A percentile compares a stretch with the other conserved stretches of the same genome.
Evolutionary conservation across 2,329 filamentous ascomycete genomes (phyloP).

Genomic region (Colletotrichum melonis): DNA sequence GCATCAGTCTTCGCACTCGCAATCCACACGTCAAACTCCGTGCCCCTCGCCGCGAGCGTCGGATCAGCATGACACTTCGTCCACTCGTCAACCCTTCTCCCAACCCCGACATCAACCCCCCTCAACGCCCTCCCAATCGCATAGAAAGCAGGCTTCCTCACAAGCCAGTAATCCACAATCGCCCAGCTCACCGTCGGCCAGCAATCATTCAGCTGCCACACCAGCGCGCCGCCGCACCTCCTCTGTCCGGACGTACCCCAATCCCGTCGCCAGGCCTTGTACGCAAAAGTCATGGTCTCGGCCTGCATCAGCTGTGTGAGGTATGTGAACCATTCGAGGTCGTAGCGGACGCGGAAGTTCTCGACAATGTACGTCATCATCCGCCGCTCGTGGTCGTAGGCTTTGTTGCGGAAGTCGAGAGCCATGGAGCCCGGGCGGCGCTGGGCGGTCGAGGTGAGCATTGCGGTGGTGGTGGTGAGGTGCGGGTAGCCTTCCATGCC

Average conservation of each 20-base stretch:
- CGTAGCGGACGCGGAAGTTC: slow-evolving; percentile 70
- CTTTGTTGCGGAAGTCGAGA: slow-evolving; percentile 87
- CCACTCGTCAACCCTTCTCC: slow-evolving; percentile 55
- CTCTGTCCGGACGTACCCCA: slow-evolving; percentile 68
- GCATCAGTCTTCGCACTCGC: slow-evolving; percentile 45
- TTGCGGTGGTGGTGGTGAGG: slow-evolving; percentile 75
- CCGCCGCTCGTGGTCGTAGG: slow-evolving; percentile 79
- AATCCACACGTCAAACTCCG: slow-evolving; percentile 57
- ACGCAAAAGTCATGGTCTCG: slow-evolving; percentile 63
- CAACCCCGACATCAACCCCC: slow-evolving; percentile 69
- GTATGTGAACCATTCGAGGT: slow-evolving; percentile 80
- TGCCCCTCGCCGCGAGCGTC: slow-evolving; percentile 48
- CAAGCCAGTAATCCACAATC: slow-evolving; percentile 54
- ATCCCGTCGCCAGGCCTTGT: slow-evolving; percentile 69
- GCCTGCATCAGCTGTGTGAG: slow-evolving; percentile 68
- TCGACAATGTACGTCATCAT: slow-evolving; percentile 81
- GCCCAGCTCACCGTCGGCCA: slow-evolving; percentile 76
- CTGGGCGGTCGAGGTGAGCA: slow-evolving; percentile 65
- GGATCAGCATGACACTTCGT: slow-evolving; percentile 57
- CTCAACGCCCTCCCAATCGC: slow-evolving; percentile 66
- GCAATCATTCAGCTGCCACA: slow-evolving; percentile 79
- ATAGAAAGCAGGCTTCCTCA: slow-evolving; percentile 35
- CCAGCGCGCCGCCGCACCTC: slow-evolving; percentile 72
- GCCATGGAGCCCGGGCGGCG: slow-evolving; percentile 76
- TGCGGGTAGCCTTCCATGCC: slow-evolving; percentile 86